These are phyloP conservation scores for Rhizopogon sp. DNA, from an alignment of 768 basidiomycete genomes.

Conservation along the genomic window DNA sequence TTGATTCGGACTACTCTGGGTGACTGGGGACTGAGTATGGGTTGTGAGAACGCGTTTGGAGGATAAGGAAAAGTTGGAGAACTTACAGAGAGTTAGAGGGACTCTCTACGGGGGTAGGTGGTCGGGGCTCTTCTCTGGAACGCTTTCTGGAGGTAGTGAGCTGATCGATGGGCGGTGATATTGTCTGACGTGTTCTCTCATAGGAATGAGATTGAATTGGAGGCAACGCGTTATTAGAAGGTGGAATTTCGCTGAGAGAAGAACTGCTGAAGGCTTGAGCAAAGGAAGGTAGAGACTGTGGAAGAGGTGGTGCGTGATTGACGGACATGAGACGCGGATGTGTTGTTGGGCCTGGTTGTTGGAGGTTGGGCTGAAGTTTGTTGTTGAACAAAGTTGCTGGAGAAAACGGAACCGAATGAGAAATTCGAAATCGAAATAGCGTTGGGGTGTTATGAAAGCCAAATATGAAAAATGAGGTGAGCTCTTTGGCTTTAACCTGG, in stretches of 20 bases:
- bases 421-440: neutral
- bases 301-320: conserved; percentile 39
- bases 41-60: conserved; percentile 14
- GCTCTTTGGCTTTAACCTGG: neutral
- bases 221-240: conserved; percentile 54
- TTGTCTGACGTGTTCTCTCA: conserved; percentile 29
- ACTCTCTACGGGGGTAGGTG: conserved; percentile 28
- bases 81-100: conserved; percentile 44
- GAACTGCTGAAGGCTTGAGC: conserved; percentile 66
- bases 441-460: neutral
- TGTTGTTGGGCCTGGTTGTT: neutral
- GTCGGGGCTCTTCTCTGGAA: conserved; percentile 35
- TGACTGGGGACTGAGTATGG: conserved; percentile 34
- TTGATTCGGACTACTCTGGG: conserved; percentile 51
- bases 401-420: conserved; percentile 15
- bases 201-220: conserved; percentile 52
- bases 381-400: neutral
- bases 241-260: conserved; percentile 45
- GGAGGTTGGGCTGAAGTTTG: neutral
- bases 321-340: conserved; percentile 31
- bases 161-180: conserved; percentile 29
- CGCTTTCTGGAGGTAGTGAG: conserved; percentile 34
- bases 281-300: conserved; percentile 74
- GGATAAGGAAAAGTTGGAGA: neutral
- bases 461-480: too few species aligned